These are phyloP conservation scores for Trypanosoma lewisi DNA, from an alignment of 208 protist genomes.

Conservation along the genomic window DNA sequence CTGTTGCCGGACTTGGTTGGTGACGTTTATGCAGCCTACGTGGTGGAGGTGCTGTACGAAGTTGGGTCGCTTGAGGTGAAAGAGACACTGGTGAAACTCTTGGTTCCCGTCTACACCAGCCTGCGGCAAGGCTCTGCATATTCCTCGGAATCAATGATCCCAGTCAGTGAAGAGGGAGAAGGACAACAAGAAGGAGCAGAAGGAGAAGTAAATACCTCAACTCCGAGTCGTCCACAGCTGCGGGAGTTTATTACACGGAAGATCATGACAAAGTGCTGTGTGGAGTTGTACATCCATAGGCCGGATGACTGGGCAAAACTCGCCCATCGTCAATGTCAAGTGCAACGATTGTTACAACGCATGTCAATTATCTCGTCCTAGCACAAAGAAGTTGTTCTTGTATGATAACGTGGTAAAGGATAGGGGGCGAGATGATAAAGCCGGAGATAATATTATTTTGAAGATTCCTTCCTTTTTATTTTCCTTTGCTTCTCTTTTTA, in stretches of 20 bases:
- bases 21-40: conserved; percentile 67
- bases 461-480: background rate
- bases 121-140: conserved; percentile 14
- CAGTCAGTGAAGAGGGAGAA: conserved; percentile 14
- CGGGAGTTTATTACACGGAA: conserved; percentile 65
- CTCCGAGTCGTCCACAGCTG: conserved; percentile 23
- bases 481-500: background rate
- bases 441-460: no score
- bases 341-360: conserved; percentile 67
- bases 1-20: conserved; percentile 42
- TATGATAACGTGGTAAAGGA: background rate
- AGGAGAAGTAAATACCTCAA: conserved; percentile 4
- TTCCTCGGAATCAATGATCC: no score
- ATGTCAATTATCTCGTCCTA: conserved; percentile 22
- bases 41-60: conserved; percentile 81
- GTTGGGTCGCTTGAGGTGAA: conserved; percentile 61
- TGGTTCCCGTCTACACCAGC: conserved; percentile 61
- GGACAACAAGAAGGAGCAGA: background rate
- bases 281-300: conserved; percentile 86
- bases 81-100: conserved; percentile 67
- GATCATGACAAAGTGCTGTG: conserved; percentile 84
- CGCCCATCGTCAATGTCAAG: conserved; percentile 72
- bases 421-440: background rate
- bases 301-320: conserved; percentile 81
- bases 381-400: background rate